phyloP scores from a whole-genome alignment of 2,329 filamentous ascomycete genomes.

The Fusarium camptoceras region DNA sequence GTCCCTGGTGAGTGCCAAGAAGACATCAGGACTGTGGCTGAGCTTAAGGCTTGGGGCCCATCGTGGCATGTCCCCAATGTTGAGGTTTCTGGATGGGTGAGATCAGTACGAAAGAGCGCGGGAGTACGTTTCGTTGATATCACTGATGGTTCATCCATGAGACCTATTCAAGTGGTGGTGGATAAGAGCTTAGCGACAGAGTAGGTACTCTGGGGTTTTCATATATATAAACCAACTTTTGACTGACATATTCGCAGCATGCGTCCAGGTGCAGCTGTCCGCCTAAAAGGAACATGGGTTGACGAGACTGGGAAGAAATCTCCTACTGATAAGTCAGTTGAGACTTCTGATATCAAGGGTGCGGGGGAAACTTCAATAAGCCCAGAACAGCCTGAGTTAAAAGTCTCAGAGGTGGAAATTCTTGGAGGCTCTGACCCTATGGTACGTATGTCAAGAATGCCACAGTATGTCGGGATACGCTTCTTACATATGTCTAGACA shows the following conservation, averaged over 20 bases:
- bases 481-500: slow-evolving; percentile 65
- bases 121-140: slow-evolving; percentile 84
- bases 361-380: slow-evolving; percentile 6
- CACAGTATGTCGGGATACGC: neutral
- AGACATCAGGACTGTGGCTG: slow-evolving; percentile 62
- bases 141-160: slow-evolving; percentile 85
- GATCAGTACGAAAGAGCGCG: slow-evolving; percentile 89
- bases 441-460: slow-evolving; percentile 62
- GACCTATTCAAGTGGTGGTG: slow-evolving; percentile 83
- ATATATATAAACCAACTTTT: slow-evolving; percentile 34
- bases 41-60: slow-evolving; percentile 66
- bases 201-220: slow-evolving; percentile 62
- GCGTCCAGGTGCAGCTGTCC: slow-evolving; percentile 83
- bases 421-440: slow-evolving; percentile 83
- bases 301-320: slow-evolving; percentile 34
- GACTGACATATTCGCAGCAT: slow-evolving; percentile 66
- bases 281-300: slow-evolving; percentile 80
- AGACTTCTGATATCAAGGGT: neutral
- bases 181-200: slow-evolving; percentile 76
- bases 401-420: slow-evolving; percentile 75
- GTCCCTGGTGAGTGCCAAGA: slow-evolving; percentile 45
- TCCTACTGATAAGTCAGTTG: neutral
- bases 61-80: slow-evolving; percentile 60
- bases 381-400: slow-evolving; percentile 69
- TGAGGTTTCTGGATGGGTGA: slow-evolving; percentile 80